Conservation (phyloP, 371 early-diverging fungal genomes). For the Coemansia sp. region DNA sequence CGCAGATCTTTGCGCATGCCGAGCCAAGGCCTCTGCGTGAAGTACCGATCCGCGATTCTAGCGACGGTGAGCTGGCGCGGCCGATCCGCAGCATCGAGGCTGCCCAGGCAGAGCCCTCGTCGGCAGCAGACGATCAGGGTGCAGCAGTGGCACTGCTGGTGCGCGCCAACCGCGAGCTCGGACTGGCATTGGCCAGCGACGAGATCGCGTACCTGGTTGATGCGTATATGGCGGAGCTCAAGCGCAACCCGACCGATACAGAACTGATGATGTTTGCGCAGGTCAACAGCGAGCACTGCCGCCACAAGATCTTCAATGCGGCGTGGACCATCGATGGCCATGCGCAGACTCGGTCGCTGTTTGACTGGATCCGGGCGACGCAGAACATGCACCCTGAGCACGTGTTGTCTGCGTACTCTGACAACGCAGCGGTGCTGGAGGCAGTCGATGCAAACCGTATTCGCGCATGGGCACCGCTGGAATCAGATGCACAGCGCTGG, state of each 20-base stretch:
- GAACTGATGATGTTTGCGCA: slow-evolving; percentile 99
- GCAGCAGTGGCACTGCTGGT: slow-evolving; percentile 59
- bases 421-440: slow-evolving; percentile 94
- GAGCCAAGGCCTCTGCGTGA: slow-evolving; percentile 75
- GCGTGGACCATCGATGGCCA: slow-evolving; percentile 93
- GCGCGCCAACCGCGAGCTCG: slow-evolving; percentile 82
- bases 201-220: slow-evolving; percentile 93
- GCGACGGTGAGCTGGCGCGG: slow-evolving; percentile 82
- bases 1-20: slow-evolving; percentile 73
- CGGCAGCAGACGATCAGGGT: not conserved
- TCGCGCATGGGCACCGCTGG: slow-evolving; percentile 51
- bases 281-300: slow-evolving; percentile 98
- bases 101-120: not conserved
- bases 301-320: slow-evolving; percentile 97
- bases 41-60: slow-evolving; percentile 68
- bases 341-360: slow-evolving; percentile 76
- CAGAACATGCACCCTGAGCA: slow-evolving; percentile 75
- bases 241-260: slow-evolving; percentile 93
- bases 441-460: slow-evolving; percentile 76
- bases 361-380: slow-evolving; percentile 93
- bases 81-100: slow-evolving; percentile 83
- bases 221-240: slow-evolving; percentile 72
- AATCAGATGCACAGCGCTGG: slow-evolving; percentile 26
- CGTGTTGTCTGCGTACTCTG: slow-evolving; percentile 93
- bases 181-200: slow-evolving; percentile 89